Evolutionary conservation across 2,329 filamentous ascomycete genomes (phyloP).

Genomic region (Didymellaceae sp.): DNA sequence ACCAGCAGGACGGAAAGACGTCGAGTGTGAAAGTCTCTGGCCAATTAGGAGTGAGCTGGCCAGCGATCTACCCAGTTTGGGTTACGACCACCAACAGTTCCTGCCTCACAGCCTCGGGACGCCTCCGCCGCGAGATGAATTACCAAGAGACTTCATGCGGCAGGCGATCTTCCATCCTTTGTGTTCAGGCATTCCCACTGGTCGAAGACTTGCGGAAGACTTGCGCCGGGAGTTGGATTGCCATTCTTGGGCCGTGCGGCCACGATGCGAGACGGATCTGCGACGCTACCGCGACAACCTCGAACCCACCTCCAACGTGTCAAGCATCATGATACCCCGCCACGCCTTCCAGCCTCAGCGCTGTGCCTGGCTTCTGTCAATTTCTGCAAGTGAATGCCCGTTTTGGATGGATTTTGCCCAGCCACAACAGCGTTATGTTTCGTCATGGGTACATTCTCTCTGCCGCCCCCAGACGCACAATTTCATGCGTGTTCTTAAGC

Average conservation of each 20-base stretch:
- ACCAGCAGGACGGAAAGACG: slow-evolving; percentile 20
- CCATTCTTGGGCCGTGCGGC: slow-evolving; percentile 31
- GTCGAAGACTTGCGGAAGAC: slow-evolving; percentile 20
- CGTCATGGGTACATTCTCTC: slow-evolving; percentile 38
- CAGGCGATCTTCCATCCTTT: slow-evolving; percentile 30
- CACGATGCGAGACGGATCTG: slow-evolving; percentile 47
- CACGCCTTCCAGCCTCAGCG: slow-evolving; percentile 24
- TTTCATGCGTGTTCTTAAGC: slow-evolving; percentile 52
- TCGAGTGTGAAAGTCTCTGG: slow-evolving; percentile 13
- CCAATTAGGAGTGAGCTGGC: slow-evolving; percentile 30
- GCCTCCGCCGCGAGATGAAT: slow-evolving; percentile 37
- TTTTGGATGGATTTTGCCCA: slow-evolving; percentile 40
- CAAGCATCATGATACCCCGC: slow-evolving; percentile 36
- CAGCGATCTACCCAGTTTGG: slow-evolving; percentile 16
- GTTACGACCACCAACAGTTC: slow-evolving; percentile 31
- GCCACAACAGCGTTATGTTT: slow-evolving; percentile 48
- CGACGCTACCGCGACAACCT: slow-evolving; percentile 45
- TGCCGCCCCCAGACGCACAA: slow-evolving; percentile 36
- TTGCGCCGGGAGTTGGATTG: slow-evolving; percentile 23
- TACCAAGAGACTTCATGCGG: slow-evolving; percentile 37
- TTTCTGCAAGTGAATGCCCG: slow-evolving; percentile 34
- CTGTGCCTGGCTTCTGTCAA: slow-evolving; percentile 38
- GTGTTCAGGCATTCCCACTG: slow-evolving; percentile 32
- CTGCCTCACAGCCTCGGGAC: slow-evolving; percentile 41
- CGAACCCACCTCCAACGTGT: slow-evolving; percentile 43